Conservation (phyloP, 495 filamentous ascomycete genomes). For the Viridothelium virens region DNA sequence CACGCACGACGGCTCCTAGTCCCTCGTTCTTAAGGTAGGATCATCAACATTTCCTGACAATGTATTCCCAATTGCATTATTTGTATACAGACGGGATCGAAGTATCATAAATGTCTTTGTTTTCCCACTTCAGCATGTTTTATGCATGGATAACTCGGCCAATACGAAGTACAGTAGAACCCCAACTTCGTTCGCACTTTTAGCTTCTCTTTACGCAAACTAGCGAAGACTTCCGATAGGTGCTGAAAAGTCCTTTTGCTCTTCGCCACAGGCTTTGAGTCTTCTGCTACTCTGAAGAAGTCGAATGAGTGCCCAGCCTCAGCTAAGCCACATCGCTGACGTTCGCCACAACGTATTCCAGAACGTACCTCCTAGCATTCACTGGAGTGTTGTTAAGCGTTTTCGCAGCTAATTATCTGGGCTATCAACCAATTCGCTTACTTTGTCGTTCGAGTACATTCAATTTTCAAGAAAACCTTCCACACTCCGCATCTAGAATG, state of each 20-base stretch:
- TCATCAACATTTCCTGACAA: neutral
- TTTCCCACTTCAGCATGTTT: neutral
- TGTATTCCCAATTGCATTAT: neutral
- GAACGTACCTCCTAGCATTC: neutral
- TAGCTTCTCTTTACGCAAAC: neutral
- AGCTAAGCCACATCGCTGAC: conserved; percentile 6
- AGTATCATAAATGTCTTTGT: neutral
- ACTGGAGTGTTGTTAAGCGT: neutral
- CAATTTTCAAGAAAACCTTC: neutral
- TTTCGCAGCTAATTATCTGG: neutral
- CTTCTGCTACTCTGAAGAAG: neutral
- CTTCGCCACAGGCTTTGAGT: neutral
- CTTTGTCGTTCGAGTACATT: neutral
- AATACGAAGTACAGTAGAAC: neutral
- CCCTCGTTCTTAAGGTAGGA: neutral
- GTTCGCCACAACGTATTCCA: neutral
- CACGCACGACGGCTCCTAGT: neutral
- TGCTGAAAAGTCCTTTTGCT: neutral
- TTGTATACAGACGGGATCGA: neutral
- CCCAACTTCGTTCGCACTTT: neutral
- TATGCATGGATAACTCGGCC: too few relatives aligned
- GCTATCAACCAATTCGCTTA: neutral
- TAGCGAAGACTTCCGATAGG: neutral
- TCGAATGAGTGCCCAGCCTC: neutral
- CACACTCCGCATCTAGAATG: conserved; percentile 31